A percentile compares a stretch with the other conserved stretches of the same genome.
Conservation (phyloP, 2,329 filamentous ascomycete species). For the Botrytis porri region DNA sequence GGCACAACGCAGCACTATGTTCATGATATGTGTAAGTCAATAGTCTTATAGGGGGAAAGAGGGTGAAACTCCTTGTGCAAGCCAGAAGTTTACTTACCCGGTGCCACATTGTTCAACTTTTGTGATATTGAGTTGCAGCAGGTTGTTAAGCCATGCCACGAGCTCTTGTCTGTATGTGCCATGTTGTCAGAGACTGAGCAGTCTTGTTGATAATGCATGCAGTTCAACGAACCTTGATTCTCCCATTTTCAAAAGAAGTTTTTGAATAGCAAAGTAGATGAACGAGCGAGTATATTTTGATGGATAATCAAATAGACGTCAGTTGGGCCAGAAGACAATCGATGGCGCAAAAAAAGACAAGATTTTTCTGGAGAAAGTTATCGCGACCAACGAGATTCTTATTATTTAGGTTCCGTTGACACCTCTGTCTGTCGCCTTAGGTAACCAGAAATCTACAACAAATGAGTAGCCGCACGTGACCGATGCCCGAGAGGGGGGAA, state of each 20-base stretch:
- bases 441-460: conserved; percentile 17
- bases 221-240: conserved; percentile 37
- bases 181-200: conserved; percentile 25
- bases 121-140: conserved; percentile 95
- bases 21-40: conserved; percentile 15
- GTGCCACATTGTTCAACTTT: conserved; percentile 99
- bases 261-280: conserved; percentile 4
- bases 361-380: conserved; percentile 16
- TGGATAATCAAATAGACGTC: not conserved
- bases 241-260: conserved; percentile 33
- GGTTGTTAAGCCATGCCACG: conserved; percentile 93
- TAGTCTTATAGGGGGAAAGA: conserved; percentile 26
- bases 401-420: conserved; percentile 10
- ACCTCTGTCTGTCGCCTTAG: conserved; percentile 16
- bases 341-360: not conserved
- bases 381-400: conserved; percentile 17
- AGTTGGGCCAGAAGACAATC: not conserved
- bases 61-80: conserved; percentile 35
- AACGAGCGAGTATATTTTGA: not conserved
- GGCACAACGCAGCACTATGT: conserved; percentile 84
- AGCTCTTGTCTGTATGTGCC: conserved; percentile 76
- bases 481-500: not conserved
- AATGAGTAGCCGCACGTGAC: not conserved
- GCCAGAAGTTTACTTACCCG: conserved; percentile 60
- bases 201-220: conserved; percentile 19